These are phyloP conservation scores for Hypholoma fasciculare DNA, from an alignment of 768 basidiomycete species.

Conservation along the genomic window DNA sequence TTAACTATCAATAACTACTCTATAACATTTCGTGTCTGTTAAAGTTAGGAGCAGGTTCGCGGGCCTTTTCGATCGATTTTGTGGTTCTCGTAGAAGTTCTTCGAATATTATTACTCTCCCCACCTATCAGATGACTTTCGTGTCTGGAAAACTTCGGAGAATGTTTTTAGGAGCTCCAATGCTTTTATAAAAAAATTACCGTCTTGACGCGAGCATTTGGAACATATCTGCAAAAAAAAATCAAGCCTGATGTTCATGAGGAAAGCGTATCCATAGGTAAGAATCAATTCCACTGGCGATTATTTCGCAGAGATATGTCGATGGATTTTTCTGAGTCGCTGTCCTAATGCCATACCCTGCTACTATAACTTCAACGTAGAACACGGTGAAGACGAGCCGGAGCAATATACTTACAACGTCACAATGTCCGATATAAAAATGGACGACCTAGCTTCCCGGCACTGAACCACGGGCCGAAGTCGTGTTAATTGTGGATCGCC, in stretches of 20 bases:
- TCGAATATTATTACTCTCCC: neutral
- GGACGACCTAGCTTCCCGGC: neutral
- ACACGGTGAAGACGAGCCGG: neutral
- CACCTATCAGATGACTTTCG: neutral
- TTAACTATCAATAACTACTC: neutral
- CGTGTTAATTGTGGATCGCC: neutral
- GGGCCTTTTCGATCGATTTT: neutral
- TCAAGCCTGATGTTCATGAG: too few species aligned
- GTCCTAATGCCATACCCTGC: too few species aligned
- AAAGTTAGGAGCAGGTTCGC: neutral
- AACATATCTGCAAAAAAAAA: too few species aligned
- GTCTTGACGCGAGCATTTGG: too few species aligned
- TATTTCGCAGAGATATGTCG: too few species aligned
- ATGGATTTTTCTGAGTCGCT: too few species aligned
- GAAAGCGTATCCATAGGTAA: too few species aligned
- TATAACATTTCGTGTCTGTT: neutral
- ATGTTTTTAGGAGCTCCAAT: neutral
- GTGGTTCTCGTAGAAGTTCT: neutral
- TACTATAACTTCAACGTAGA: too few species aligned
- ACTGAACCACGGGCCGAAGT: neutral
- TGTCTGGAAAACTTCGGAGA: neutral
- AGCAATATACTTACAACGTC: neutral
- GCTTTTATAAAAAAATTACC: too few species aligned
- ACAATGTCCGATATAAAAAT: neutral
- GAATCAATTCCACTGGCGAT: too few species aligned